Conservation (phyloP, 2,329 filamentous ascomycete species). For the Trichoderma atroviride region DNA sequence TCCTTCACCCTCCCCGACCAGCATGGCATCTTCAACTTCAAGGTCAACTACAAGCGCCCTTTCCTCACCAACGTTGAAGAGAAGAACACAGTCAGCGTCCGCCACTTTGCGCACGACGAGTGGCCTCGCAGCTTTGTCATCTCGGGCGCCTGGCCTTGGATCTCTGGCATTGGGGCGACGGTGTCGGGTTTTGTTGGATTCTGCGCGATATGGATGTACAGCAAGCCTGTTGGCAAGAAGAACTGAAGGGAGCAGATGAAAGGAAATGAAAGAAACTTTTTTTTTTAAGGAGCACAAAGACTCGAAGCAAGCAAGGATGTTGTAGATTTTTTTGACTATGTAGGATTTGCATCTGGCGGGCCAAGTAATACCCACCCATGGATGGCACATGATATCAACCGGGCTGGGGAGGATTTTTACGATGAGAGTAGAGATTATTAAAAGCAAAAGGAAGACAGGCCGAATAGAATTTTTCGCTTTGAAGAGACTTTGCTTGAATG, state of each 20-base stretch:
- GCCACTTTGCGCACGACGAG: constrained; percentile 97
- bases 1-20: constrained; percentile 89
- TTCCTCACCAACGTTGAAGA: constrained; percentile 89
- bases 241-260: background rate
- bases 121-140: constrained; percentile 91
- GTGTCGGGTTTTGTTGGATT: constrained; percentile 83
- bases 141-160: constrained; percentile 91
- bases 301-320: background rate
- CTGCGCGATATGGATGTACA: constrained; percentile 84
- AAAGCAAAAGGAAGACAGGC: constrained; percentile 24
- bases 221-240: constrained; percentile 47
- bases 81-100: constrained; percentile 91
- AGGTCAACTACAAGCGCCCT: constrained; percentile 93
- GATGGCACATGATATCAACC: constrained; percentile 9
- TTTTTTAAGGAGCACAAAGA: background rate
- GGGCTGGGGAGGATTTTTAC: constrained; percentile 25
- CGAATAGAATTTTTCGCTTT: constrained; percentile 22
- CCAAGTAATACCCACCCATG: constrained; percentile 14
- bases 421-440: constrained; percentile 31
- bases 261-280: background rate
- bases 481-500: background rate
- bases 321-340: constrained; percentile 21
- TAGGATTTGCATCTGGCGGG: constrained; percentile 21
- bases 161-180: constrained; percentile 83
- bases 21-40: constrained; percentile 99